phyloP scores from a whole-genome alignment of 768 basidiomycete species.

The Holtermannia corniformis region DNA sequence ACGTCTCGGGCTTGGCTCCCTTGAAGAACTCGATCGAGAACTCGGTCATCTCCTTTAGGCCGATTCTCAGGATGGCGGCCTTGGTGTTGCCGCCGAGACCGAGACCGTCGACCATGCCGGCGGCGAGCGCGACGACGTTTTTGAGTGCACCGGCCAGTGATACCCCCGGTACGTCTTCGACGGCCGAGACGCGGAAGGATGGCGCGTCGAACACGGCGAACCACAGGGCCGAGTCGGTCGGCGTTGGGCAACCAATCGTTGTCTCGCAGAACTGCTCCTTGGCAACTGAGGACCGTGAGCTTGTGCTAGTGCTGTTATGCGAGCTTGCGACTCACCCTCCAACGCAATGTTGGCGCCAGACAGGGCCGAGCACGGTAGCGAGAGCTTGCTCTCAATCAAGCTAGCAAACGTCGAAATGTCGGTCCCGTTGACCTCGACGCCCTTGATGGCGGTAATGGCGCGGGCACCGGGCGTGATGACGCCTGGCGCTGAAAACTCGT shows the following conservation, averaged over 20 bases:
- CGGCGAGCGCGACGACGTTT: conserved; percentile 47
- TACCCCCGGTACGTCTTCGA: conserved; percentile 46
- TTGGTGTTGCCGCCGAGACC: conserved; percentile 44
- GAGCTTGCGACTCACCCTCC: conserved; percentile 20
- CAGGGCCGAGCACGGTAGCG: conserved; percentile 43
- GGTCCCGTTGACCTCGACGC: conserved; percentile 45
- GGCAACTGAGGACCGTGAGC: conserved; percentile 36
- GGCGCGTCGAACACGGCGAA: conserved; percentile 43
- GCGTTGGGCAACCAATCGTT: conserved; percentile 44
- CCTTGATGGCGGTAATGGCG: conserved; percentile 46
- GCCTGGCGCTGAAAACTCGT: conserved; percentile 25
- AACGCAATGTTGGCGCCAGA: conserved; percentile 47
- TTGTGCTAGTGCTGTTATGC: neutral
- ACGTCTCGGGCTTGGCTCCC: conserved; percentile 38
- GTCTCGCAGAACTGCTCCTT: conserved; percentile 46
- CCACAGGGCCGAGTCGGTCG: conserved; percentile 43
- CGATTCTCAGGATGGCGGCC: conserved; percentile 47
- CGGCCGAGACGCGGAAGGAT: conserved; percentile 43
- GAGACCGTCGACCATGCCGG: conserved; percentile 46
- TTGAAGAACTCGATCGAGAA: conserved; percentile 46
- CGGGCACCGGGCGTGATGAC: conserved; percentile 39
- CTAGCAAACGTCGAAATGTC: conserved; percentile 45
- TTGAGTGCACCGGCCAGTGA: conserved; percentile 46
- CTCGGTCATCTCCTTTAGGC: conserved; percentile 45
- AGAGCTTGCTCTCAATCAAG: conserved; percentile 43